Evolutionary conservation across 2,329 filamentous ascomycete species (phyloP).

Genomic region (Paecilomyces dactylethromorphus): DNA sequence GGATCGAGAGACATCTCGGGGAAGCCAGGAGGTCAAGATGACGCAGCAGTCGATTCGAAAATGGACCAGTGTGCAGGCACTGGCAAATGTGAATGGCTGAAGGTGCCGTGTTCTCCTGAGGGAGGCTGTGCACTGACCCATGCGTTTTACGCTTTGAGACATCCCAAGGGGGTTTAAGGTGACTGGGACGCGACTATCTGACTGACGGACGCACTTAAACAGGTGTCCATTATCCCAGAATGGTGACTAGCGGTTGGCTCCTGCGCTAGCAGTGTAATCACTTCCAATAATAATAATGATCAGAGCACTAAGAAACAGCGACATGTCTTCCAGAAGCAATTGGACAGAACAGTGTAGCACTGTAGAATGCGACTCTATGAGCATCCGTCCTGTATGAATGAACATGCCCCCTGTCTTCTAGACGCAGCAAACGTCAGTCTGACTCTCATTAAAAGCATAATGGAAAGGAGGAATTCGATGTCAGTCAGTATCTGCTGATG

Average conservation of each 20-base stretch:
- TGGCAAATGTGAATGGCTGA: not conserved
- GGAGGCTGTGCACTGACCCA: slow-evolving; percentile 1
- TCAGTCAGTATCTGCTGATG: not conserved
- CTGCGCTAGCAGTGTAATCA: not conserved
- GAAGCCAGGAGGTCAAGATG: not conserved
- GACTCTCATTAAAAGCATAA: not conserved
- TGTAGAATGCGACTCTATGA: not conserved
- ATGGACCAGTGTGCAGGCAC: not conserved
- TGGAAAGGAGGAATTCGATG: not conserved
- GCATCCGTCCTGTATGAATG: no score
- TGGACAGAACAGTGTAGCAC: not conserved
- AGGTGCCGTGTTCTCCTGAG: not conserved
- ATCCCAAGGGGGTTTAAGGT: not conserved
- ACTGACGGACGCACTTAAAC: not conserved
- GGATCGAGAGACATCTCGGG: not conserved
- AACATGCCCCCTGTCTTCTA: not conserved
- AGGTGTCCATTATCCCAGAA: not conserved
- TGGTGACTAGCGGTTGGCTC: not conserved
- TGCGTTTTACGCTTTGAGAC: not conserved
- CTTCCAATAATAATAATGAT: not conserved
- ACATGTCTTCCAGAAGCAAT: not conserved
- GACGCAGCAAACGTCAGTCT: not conserved
- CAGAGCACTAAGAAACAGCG: not conserved
- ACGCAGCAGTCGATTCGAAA: not conserved
- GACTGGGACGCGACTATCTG: not conserved